Evolutionary conservation across 441 rosid genomes (phyloP).

Genomic region (Bocquillonia castaneifolia): DNA sequence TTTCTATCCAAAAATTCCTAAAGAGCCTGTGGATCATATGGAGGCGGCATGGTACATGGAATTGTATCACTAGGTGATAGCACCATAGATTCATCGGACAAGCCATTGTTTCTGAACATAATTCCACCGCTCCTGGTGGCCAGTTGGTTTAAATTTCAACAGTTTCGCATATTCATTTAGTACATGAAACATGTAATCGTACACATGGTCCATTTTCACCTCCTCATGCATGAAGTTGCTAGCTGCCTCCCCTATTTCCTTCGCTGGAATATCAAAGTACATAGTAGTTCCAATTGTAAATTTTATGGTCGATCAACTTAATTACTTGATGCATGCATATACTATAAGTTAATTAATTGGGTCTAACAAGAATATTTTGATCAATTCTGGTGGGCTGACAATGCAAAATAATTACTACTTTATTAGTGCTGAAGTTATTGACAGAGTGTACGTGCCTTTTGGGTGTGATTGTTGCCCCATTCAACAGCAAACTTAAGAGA

Average conservation of each 20-base stretch:
- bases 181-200: slow-evolving; percentile 71
- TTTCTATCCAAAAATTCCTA: slow-evolving; percentile 26
- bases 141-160: slow-evolving; percentile 51
- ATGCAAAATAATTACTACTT: no score
- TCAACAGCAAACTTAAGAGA: slow-evolving; percentile 60
- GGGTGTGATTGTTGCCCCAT: slow-evolving; percentile 61
- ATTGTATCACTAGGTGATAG: slow-evolving; percentile 32
- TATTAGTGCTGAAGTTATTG: neutral
- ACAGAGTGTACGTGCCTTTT: slow-evolving; percentile 40
- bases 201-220: slow-evolving; percentile 49
- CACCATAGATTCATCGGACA: slow-evolving; percentile 57
- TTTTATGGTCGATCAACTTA: no score
- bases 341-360: no score
- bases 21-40: slow-evolving; percentile 28
- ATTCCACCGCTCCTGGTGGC: slow-evolving; percentile 39
- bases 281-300: no score
- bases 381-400: neutral
- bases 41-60: slow-evolving; percentile 59
- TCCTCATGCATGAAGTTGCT: slow-evolving; percentile 45
- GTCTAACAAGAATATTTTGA: no score
- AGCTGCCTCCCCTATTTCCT: slow-evolving; percentile 49
- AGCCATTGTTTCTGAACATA: slow-evolving; percentile 46
- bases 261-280: slow-evolving; percentile 34
- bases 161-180: slow-evolving; percentile 57
- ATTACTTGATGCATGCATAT: no score